A percentile compares a stretch with the other conserved stretches of the same genome.
These are phyloP conservation scores for Nymphaea colorata DNA, from an alignment of 164 flowering plant genomes.

Conservation along the genomic window DNA sequence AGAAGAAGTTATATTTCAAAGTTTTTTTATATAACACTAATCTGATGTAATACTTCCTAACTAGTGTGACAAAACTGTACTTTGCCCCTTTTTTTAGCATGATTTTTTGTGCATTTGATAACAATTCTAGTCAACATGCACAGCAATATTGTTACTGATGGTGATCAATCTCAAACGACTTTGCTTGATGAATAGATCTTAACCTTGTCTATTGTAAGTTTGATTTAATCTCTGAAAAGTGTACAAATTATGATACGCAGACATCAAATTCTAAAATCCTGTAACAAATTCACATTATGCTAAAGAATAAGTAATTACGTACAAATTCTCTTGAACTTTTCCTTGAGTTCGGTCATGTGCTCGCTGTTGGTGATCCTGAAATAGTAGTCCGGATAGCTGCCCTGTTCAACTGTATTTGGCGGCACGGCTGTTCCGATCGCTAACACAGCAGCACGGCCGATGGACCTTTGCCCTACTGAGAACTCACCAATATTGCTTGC, in stretches of 20 bases:
- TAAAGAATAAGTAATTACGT: neutral
- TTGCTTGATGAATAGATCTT: neutral
- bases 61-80: too few species aligned
- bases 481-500: too few species aligned
- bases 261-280: neutral
- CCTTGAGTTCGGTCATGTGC: conserved; percentile 2
- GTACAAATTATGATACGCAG: neutral
- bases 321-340: conserved; percentile 3
- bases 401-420: neutral
- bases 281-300: neutral
- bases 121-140: too few species aligned
- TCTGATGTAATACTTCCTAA: too few species aligned
- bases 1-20: too few species aligned
- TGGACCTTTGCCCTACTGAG: neutral
- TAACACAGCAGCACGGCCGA: neutral
- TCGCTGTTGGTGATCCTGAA: conserved; percentile 2
- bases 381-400: conserved; percentile 2
- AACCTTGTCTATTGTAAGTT: neutral
- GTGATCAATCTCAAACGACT: neutral
- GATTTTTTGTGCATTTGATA: too few species aligned
- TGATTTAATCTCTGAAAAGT: too few species aligned
- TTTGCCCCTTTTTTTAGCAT: too few species aligned
- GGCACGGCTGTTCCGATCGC: conserved; percentile 1
- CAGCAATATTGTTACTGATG: too few species aligned
- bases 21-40: too few species aligned